Conservation (phyloP, 2,329 filamentous ascomycete species). For the Penicillium sp. region DNA sequence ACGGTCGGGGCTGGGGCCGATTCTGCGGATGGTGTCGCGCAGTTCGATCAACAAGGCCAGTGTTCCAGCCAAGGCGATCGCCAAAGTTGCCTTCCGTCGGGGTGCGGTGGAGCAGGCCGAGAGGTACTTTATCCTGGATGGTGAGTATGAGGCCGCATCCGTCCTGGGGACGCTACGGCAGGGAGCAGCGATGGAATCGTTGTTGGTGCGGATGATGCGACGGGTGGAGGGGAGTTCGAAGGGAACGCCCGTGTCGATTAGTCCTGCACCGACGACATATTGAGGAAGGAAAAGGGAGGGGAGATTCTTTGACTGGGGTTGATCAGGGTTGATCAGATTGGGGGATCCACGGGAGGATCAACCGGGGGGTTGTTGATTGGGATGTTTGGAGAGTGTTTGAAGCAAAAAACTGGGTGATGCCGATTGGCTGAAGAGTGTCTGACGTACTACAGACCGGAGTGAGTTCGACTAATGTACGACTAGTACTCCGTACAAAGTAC, state of each 20-base stretch:
- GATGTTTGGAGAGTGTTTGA: slow-evolving; percentile 4
- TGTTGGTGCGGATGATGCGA: slow-evolving; percentile 40
- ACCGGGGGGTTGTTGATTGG: background rate
- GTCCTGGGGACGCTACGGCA: slow-evolving; percentile 41
- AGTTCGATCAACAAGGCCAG: slow-evolving; percentile 43
- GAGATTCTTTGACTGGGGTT: background rate
- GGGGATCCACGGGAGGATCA: background rate
- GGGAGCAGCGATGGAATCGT: slow-evolving; percentile 34
- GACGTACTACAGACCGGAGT: background rate
- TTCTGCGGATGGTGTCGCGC: slow-evolving; percentile 44
- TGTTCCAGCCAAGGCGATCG: slow-evolving; percentile 44
- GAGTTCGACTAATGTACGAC: slow-evolving; percentile 2
- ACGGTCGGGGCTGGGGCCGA: slow-evolving; percentile 41
- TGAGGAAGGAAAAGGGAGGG: slow-evolving; percentile 5
- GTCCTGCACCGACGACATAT: slow-evolving; percentile 30
- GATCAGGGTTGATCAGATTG: background rate
- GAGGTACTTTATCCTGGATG: slow-evolving; percentile 43
- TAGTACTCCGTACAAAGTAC: background rate
- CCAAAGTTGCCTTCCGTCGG: slow-evolving; percentile 43
- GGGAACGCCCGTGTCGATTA: slow-evolving; percentile 37
- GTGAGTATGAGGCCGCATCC: slow-evolving; percentile 46
- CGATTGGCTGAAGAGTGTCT: background rate
- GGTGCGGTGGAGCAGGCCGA: slow-evolving; percentile 40
- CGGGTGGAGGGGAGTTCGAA: slow-evolving; percentile 38
- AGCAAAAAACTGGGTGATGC: background rate